These are phyloP conservation scores for Pugionium cornutum DNA, from an alignment of 345 rosid genomes.

Conservation along the genomic window DNA sequence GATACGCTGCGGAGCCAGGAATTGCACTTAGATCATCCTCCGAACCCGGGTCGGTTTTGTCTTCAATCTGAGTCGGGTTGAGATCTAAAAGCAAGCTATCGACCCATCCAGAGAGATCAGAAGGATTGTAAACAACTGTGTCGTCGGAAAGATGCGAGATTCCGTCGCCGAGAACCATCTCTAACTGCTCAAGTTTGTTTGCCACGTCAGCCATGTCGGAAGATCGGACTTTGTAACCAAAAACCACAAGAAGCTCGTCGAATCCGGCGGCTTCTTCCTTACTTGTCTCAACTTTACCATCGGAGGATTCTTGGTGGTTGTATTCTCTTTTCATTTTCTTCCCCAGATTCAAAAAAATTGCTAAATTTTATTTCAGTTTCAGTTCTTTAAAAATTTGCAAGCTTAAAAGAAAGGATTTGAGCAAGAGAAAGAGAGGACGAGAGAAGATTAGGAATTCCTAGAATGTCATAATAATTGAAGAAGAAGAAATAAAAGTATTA, in stretches of 20 bases:
- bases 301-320: slow-evolving; percentile 36
- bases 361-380: not conserved
- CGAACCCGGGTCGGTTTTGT: slow-evolving; percentile 41
- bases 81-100: slow-evolving; percentile 68
- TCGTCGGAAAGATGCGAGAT: slow-evolving; percentile 56
- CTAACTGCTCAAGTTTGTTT: slow-evolving; percentile 81
- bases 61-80: slow-evolving; percentile 21
- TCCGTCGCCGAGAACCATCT: slow-evolving; percentile 78
- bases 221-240: slow-evolving; percentile 79
- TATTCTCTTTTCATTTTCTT: slow-evolving; percentile 55
- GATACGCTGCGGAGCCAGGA: slow-evolving; percentile 69
- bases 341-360: not conserved
- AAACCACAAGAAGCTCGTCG: slow-evolving; percentile 77
- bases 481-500: not conserved
- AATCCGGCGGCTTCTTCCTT: slow-evolving; percentile 63
- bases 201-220: slow-evolving; percentile 95
- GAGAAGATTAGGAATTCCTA: slow-evolving; percentile 43
- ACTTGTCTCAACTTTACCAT: slow-evolving; percentile 27
- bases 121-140: slow-evolving; percentile 75
- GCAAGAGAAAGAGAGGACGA: slow-evolving; percentile 20
- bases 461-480: slow-evolving; percentile 49
- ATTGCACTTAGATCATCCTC: slow-evolving; percentile 80
- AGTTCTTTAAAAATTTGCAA: slow-evolving; percentile 18
- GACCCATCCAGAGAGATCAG: slow-evolving; percentile 74
- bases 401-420: slow-evolving; percentile 6